Base-by-base conservation (phyloP, 352 stramenopile genomes). In the Phytophthora sansomeana region DNA sequence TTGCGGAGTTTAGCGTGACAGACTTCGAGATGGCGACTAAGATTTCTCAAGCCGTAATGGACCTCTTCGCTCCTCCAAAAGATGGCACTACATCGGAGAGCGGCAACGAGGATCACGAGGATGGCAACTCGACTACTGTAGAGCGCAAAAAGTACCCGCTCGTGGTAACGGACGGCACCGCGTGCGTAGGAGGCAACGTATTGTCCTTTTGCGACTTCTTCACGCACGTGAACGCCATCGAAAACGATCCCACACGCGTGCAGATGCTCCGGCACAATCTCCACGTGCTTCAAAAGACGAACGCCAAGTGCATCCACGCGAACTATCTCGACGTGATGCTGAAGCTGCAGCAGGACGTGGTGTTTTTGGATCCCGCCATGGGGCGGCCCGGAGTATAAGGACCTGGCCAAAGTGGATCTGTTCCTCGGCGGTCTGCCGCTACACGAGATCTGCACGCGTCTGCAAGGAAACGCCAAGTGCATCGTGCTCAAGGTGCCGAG, bases 321-420 rank as follows among this genome's bases (percentile, higher is more conserved):
- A 90, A 79, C 58, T 91, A 93, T 60, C 55, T 93, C 10, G 72
- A 89, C 41, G 81, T 91, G 67, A 90, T 93, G 78, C 67, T 82
- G n/a, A 49, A 82, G 39, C 63, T 91, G 42, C 48, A 82, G n/a
- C 83, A 92, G 50, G 83, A 94, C 52, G 83, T 95, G 41, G 81
- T 94, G 39, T 95, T 95, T 58, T 73, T 95, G 16, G 87, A 95
- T n/a, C 46, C 87, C 87, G 29, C 87, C 87, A 53, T 95, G 87
- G 87, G 87, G 87, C 30, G 87, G 87, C 7, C 82, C 82, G 1
- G 85, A 94, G 64, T 95, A 95, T 73, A 91, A 90, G 47, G 79
- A 89, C 26, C 79, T 85, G 6, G 74, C 80, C 2, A 83, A 80
- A 29, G 80, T 95, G 28, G 83, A 93, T 50, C 66, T 95, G 1